Conservation (phyloP, 352 stramenopile genomes). For the Phytopythium kandeliae region DNA sequence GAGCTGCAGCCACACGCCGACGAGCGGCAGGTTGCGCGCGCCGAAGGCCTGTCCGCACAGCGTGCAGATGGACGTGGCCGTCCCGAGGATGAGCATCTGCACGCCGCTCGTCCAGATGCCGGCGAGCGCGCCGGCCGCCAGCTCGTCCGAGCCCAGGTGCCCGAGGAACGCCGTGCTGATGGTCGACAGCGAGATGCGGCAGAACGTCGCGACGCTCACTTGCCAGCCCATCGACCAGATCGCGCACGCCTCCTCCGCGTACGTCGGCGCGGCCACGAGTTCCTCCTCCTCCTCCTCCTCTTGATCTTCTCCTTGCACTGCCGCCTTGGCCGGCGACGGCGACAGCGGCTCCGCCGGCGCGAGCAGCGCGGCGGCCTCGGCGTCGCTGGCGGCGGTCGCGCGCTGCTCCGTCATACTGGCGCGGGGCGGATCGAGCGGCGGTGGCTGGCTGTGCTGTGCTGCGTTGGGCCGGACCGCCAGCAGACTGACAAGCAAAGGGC, state of each 20-base stretch:
- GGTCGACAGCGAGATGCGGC: slow-evolving; percentile 68
- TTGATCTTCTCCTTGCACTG: no score
- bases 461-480: no score
- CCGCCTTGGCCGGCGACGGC: no score
- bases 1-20: slow-evolving; percentile 77
- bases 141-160: slow-evolving; percentile 64
- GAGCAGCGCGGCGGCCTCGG: slow-evolving; percentile 2
- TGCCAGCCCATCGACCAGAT: slow-evolving; percentile 85
- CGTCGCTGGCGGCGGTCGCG: neutral
- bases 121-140: slow-evolving; percentile 62
- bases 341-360: neutral
- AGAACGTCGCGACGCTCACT: slow-evolving; percentile 78
- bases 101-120: slow-evolving; percentile 78
- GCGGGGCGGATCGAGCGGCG: no score
- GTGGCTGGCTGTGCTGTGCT: no score
- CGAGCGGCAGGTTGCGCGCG: slow-evolving; percentile 70
- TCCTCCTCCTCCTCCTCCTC: neutral
- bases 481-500: no score
- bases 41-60: slow-evolving; percentile 77
- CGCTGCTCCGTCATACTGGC: neutral
- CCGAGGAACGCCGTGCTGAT: slow-evolving; percentile 79
- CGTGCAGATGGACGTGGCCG: slow-evolving; percentile 74
- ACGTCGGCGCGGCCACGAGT: slow-evolving; percentile 25
- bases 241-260: slow-evolving; percentile 46
- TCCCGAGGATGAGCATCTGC: slow-evolving; percentile 77